Conservation (phyloP, 1,139 yeast genomes). For the Zygosaccharomyces sapae region DNA sequence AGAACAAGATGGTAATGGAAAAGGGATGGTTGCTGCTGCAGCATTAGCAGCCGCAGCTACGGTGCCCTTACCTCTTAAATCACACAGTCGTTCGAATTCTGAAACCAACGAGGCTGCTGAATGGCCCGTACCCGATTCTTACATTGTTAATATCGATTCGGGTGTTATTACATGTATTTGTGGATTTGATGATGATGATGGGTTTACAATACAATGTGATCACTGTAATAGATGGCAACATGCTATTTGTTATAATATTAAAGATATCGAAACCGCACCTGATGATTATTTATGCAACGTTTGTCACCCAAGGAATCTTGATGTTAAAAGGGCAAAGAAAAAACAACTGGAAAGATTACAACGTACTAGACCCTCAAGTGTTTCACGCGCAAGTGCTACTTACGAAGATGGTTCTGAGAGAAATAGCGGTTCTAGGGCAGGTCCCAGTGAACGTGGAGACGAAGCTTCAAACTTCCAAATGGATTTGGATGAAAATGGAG, state of each 20-base stretch:
- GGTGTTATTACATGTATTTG: constrained; percentile 90
- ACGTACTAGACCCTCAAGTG: constrained; percentile 11
- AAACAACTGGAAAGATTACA: constrained; percentile 43
- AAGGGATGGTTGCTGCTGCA: constrained; percentile 36
- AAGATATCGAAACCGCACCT: constrained; percentile 69
- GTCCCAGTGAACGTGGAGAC: constrained; percentile 5
- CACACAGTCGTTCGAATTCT: constrained; percentile 8
- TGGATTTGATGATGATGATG: constrained; percentile 86
- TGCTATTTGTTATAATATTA: constrained; percentile 79
- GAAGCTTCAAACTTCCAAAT: constrained; percentile 4
- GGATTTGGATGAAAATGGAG: constrained; percentile 21
- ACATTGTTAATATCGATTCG: constrained; percentile 70
- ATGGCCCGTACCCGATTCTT: constrained; percentile 40
- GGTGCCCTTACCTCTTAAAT: constrained; percentile 32
- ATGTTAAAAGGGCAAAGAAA: constrained; percentile 48
- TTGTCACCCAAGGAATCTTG: constrained; percentile 65
- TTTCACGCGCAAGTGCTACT: background rate
- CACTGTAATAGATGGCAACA: constrained; percentile 93
- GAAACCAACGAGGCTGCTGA: constrained; percentile 5
- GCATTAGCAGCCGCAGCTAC: constrained; percentile 34
- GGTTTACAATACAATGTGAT: constrained; percentile 92
- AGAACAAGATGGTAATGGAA: constrained; percentile 8
- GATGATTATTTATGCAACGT: constrained; percentile 78
- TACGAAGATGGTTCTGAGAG: background rate
- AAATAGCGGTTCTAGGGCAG: constrained; percentile 2